Evolutionary conservation across 1,284 basidiomycete genomes (phyloP).

Genomic region (Exobasidium cylindrosporum): DNA sequence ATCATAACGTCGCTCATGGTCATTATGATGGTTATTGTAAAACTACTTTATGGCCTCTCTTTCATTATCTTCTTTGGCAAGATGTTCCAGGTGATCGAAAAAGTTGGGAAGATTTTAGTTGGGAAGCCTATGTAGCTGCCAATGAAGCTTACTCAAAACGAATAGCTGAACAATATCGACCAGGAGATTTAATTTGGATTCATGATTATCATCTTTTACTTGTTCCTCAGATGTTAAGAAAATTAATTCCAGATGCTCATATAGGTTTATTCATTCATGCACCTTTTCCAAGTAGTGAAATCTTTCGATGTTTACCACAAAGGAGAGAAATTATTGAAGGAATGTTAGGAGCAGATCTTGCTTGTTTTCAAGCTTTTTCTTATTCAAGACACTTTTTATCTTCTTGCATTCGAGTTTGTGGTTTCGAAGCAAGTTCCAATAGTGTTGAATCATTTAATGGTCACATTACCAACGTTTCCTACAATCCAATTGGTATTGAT

Average conservation of each 20-base stretch:
- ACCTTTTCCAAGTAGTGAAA: conserved; percentile 92
- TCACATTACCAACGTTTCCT: conserved; percentile 76
- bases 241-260: conserved; percentile 68
- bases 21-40: conserved; percentile 96
- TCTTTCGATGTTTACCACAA: conserved; percentile 85
- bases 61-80: conserved; percentile 98
- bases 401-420: conserved; percentile 91
- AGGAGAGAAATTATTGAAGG: conserved; percentile 92
- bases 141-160: conserved; percentile 80
- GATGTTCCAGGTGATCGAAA: conserved; percentile 64
- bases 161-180: conserved; percentile 72
- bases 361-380: conserved; percentile 94
- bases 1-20: conserved; percentile 82
- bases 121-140: conserved; percentile 77
- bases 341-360: conserved; percentile 93
- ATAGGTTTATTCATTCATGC: conserved; percentile 95
- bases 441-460: conserved; percentile 86
- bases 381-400: conserved; percentile 94
- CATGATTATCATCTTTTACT: conserved; percentile 79
- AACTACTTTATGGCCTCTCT: conserved; percentile 92
- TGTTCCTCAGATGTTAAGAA: conserved; percentile 78
- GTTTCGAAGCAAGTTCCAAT: conserved; percentile 76
- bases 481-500: conserved; percentile 97
- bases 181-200: conserved; percentile 73
- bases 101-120: conserved; percentile 70